These are phyloP conservation scores for Didymella arachidicola DNA, from an alignment of 2,329 filamentous ascomycete species.

Conservation along the genomic window DNA sequence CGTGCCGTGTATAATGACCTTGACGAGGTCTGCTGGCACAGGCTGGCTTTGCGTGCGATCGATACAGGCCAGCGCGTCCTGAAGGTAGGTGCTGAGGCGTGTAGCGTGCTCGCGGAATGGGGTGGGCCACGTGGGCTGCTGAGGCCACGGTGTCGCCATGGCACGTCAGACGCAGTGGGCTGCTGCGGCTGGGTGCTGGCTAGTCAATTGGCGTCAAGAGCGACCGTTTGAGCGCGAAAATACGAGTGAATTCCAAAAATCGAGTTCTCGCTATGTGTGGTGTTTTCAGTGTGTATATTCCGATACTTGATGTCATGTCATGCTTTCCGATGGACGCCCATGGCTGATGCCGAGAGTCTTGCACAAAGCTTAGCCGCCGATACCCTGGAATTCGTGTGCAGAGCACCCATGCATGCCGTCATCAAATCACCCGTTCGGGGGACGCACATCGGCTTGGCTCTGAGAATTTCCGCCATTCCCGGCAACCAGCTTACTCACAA, in stretches of 20 bases:
- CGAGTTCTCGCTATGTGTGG: neutral
- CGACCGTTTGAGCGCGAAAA: neutral
- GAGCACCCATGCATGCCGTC: conserved; percentile 30
- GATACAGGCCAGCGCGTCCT: too few species aligned
- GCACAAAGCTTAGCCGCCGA: conserved; percentile 39
- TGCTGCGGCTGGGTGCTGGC: too few species aligned
- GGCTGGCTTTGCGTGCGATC: too few species aligned
- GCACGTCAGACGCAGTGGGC: too few species aligned
- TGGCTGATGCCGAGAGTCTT: conserved; percentile 40
- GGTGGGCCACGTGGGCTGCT: too few species aligned
- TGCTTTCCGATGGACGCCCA: conserved; percentile 27
- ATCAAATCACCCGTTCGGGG: conserved; percentile 21
- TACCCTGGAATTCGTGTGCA: conserved; percentile 16
- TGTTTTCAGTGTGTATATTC: too few species aligned
- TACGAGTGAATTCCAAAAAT: neutral
- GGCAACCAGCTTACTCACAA: conserved; percentile 7
- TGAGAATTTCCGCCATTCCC: conserved; percentile 24
- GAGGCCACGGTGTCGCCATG: too few species aligned
- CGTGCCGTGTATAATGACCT: neutral
- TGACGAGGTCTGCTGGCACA: too few species aligned
- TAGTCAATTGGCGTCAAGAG: neutral
- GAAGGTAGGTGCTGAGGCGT: too few species aligned
- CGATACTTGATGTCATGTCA: conserved; percentile 34
- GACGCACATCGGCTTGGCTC: conserved; percentile 22
- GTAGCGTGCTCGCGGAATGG: too few species aligned